phyloP scores from a whole-genome alignment of 768 basidiomycete species.

The Boletus rubescentipes region DNA sequence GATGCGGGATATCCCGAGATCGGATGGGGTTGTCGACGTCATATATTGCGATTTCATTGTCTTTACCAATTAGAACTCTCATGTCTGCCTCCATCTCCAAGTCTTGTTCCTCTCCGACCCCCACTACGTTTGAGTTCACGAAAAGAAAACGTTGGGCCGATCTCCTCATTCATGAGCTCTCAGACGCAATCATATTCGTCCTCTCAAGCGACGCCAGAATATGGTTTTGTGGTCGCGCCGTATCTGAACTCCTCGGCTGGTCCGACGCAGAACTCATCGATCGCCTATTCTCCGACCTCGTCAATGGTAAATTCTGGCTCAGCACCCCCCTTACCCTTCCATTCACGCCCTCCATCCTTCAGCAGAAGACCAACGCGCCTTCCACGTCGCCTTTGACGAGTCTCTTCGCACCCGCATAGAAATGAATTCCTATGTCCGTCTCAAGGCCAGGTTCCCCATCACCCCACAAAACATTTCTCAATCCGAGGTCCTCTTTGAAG shows the following conservation, averaged over 20 bases:
- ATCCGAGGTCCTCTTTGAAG: slow-evolving; percentile 64
- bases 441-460: slow-evolving; percentile 49
- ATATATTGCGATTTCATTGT: slow-evolving; percentile 10
- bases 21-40: slow-evolving; percentile 25
- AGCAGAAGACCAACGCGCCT: slow-evolving; percentile 58
- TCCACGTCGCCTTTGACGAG: slow-evolving; percentile 50
- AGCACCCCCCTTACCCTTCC: not conserved
- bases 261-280: slow-evolving; percentile 70
- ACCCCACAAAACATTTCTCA: slow-evolving; percentile 24
- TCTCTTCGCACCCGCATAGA: slow-evolving; percentile 50
- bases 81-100: slow-evolving; percentile 22
- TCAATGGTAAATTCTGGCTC: slow-evolving; percentile 63
- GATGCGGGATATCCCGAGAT: slow-evolving; percentile 12
- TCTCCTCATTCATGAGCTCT: slow-evolving; percentile 70
- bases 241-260: slow-evolving; percentile 78
- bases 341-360: slow-evolving; percentile 4
- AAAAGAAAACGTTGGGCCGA: slow-evolving; percentile 88
- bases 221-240: slow-evolving; percentile 66
- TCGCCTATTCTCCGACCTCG: slow-evolving; percentile 58
- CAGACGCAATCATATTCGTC: slow-evolving; percentile 69
- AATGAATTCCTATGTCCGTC: slow-evolving; percentile 57
- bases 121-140: slow-evolving; percentile 70
- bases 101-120: not conserved
- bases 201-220: slow-evolving; percentile 63
- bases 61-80: not conserved